A percentile compares a stretch with the other conserved stretches of the same genome.
These are phyloP conservation scores for Penicillium chermesinum DNA, from an alignment of 495 filamentous ascomycete genomes.

Conservation along the genomic window DNA sequence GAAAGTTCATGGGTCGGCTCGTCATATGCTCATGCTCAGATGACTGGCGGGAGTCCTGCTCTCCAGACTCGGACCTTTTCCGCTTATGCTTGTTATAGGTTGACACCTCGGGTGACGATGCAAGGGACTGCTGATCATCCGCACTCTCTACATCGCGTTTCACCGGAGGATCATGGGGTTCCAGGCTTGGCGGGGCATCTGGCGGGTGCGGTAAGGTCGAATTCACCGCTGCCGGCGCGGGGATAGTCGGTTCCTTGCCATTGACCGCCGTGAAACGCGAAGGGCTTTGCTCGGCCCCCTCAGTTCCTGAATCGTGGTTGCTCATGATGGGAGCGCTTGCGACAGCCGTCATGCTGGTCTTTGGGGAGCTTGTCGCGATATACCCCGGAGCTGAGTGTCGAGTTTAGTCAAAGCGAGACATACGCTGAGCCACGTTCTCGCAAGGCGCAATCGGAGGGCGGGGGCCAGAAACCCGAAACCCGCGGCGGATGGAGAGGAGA, in stretches of 20 bases:
- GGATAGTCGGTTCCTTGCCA: slow-evolving; percentile 30
- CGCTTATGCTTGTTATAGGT: slow-evolving; percentile 30
- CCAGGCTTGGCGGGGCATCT: slow-evolving; percentile 1
- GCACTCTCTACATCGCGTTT: not conserved
- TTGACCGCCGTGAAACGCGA: slow-evolving; percentile 53
- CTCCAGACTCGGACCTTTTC: slow-evolving; percentile 38
- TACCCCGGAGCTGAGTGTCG: not conserved
- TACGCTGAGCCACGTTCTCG: not conserved
- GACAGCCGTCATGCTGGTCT: slow-evolving; percentile 39
- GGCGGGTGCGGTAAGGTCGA: slow-evolving; percentile 1
- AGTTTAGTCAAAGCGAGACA: slow-evolving; percentile 2
- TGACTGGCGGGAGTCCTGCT: slow-evolving; percentile 15
- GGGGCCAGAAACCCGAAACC: slow-evolving; percentile 4
- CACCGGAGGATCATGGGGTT: not conserved
- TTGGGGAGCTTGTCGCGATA: not conserved
- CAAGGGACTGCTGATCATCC: slow-evolving; percentile 13
- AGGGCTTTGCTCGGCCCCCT: slow-evolving; percentile 44
- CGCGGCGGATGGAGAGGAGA: not conserved
- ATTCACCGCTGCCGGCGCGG: slow-evolving; percentile 4
- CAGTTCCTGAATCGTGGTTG: slow-evolving; percentile 33
- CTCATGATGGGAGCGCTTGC: slow-evolving; percentile 36
- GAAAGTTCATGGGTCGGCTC: slow-evolving; percentile 1
- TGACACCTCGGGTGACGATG: slow-evolving; percentile 25
- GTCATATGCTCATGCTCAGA: not conserved
- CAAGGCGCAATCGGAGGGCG: slow-evolving; percentile 10